Evolutionary conservation across 441 rosid genomes (phyloP).

Genomic region (Euphorbia corollata): DNA sequence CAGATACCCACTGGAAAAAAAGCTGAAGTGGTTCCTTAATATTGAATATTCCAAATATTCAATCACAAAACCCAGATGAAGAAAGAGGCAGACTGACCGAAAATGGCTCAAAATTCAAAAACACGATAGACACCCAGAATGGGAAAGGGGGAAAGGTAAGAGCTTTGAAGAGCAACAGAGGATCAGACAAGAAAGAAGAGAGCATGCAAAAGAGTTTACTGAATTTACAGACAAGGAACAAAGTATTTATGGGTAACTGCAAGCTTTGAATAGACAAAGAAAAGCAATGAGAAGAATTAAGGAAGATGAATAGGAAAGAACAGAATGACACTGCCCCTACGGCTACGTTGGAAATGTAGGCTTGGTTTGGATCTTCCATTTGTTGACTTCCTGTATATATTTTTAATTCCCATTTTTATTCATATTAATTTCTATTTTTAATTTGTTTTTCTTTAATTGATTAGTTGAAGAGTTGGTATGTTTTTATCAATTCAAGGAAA

Average conservation of each 20-base stretch:
- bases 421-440: too few relatives aligned
- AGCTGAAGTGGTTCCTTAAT: background rate
- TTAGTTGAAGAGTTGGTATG: background rate
- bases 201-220: background rate
- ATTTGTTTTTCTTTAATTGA: too few relatives aligned
- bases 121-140: background rate
- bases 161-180: background rate
- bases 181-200: slow-evolving; percentile 11
- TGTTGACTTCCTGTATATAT: background rate
- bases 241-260: background rate
- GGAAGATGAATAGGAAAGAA: slow-evolving; percentile 1
- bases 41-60: background rate
- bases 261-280: background rate
- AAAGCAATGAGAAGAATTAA: background rate
- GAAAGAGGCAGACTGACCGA: background rate
- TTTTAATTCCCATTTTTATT: too few relatives aligned
- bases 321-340: slow-evolving; percentile 9
- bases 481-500: background rate
- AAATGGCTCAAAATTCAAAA: slow-evolving; percentile 11
- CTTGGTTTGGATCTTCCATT: slow-evolving; percentile 19
- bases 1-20: background rate
- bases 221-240: background rate
- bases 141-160: background rate
- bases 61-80: slow-evolving; percentile 12
- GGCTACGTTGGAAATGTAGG: slow-evolving; percentile 19